These are phyloP conservation scores for Choiromyces venosus DNA, from an alignment of 495 filamentous ascomycete genomes.

Conservation along the genomic window DNA sequence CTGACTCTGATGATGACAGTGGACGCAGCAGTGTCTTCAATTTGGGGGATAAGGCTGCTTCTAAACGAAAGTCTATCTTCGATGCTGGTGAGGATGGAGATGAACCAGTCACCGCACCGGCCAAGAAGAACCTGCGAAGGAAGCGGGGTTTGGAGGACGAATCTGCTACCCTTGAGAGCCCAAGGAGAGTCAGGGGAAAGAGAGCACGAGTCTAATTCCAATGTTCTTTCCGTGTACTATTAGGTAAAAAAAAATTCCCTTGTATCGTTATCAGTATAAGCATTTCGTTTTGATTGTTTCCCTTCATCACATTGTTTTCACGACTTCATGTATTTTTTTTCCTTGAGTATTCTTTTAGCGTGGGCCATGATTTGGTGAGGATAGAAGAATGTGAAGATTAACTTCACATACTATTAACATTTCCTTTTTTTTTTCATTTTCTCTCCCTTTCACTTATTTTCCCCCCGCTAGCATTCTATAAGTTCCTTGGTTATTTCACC, in stretches of 20 bases:
- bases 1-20: constrained; percentile 30
- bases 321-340: background rate
- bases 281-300: background rate
- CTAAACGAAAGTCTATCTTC: background rate
- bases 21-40: background rate
- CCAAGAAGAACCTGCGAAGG: background rate
- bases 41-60: background rate
- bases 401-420: background rate
- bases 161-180: background rate
- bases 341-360: background rate
- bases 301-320: background rate
- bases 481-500: background rate
- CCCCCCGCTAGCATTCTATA: background rate
- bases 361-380: background rate
- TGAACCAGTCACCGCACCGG: background rate
- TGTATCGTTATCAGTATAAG: background rate
- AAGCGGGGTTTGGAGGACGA: background rate
- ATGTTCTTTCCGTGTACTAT: background rate
- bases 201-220: background rate
- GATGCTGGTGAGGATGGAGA: background rate
- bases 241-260: background rate
- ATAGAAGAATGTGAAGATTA: background rate
- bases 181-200: background rate
- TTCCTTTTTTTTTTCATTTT: background rate
- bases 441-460: background rate